A percentile compares a stretch with the other conserved stretches of the same genome.
Evolutionary conservation across 371 early-diverging fungal genomes (phyloP).

Genomic region (Furculomyces boomerangus): DNA sequence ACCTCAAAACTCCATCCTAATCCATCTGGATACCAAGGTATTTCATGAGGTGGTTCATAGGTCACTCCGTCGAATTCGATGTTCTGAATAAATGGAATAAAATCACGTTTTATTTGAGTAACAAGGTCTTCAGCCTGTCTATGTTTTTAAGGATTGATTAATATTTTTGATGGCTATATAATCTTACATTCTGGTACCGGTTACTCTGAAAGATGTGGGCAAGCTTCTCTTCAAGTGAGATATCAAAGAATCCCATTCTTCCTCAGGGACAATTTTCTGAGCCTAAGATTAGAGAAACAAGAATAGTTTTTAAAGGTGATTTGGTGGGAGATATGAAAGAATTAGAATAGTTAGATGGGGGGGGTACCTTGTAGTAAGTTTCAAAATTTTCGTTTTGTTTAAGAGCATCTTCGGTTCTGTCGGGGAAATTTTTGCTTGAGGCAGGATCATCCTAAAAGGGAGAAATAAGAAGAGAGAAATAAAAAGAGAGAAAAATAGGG

Average conservation of each 20-base stretch:
- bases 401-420: slow-evolving; percentile 15
- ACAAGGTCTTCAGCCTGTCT: slow-evolving; percentile 29
- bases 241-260: slow-evolving; percentile 64
- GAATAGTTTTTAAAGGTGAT: not conserved
- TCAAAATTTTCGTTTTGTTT: slow-evolving; percentile 47
- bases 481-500: too few species aligned
- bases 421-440: not conserved
- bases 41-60: slow-evolving; percentile 50
- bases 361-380: slow-evolving; percentile 63
- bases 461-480: too few species aligned
- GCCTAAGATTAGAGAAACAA: not conserved
- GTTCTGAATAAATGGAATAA: slow-evolving; percentile 26
- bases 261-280: slow-evolving; percentile 63
- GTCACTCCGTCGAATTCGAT: slow-evolving; percentile 23
- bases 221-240: slow-evolving; percentile 39
- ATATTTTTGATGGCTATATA: slow-evolving; percentile 8
- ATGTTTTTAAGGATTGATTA: too few species aligned
- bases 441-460: not conserved
- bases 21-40: slow-evolving; percentile 82
- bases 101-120: slow-evolving; percentile 25
- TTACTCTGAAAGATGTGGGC: slow-evolving; percentile 85
- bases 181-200: slow-evolving; percentile 59
- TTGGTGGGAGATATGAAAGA: slow-evolving; percentile 24
- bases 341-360: too few species aligned
- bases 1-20: slow-evolving; percentile 72